Percentiles rank a stretch among this genome's conserved stretches.
phyloP scores from a whole-genome alignment of 768 basidiomycete species.

The Rhodosporidiobolus odoratus region DNA sequence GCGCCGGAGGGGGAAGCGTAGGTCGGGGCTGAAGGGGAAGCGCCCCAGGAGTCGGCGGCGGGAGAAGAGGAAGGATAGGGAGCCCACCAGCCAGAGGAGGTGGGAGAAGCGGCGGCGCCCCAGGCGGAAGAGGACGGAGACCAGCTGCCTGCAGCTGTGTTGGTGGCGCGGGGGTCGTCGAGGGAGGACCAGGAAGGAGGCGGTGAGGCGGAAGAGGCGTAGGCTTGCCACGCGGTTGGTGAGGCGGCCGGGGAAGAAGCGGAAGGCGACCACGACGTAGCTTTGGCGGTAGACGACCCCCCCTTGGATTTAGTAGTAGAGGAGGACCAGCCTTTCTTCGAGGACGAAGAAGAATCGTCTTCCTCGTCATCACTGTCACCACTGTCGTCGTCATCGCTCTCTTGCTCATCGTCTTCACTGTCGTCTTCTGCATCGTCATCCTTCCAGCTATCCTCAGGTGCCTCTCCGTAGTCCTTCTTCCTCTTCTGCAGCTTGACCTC shows the following conservation, averaged over 20 bases:
- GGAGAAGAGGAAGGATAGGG: neutral
- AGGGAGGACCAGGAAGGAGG: slow-evolving; percentile 1
- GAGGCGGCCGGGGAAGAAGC: neutral
- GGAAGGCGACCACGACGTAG: too few species aligned
- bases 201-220: neutral
- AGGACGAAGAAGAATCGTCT: neutral
- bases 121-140: neutral
- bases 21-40: neutral
- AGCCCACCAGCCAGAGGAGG: neutral
- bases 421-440: neutral
- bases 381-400: neutral
- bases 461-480: neutral
- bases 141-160: neutral
- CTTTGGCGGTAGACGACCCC: too few species aligned
- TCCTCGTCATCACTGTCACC: neutral
- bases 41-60: neutral
- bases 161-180: slow-evolving; percentile 13
- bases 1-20: neutral
- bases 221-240: neutral
- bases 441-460: neutral
- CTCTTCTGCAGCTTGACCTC: neutral
- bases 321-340: neutral
- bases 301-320: neutral
- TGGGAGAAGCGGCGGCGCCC: neutral
- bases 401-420: slow-evolving; percentile 1